Evolutionary conservation across 495 filamentous ascomycete genomes (phyloP), one percentile per base, ranked within the genome.

Genomic region (Terfezia claveryi): DNA sequence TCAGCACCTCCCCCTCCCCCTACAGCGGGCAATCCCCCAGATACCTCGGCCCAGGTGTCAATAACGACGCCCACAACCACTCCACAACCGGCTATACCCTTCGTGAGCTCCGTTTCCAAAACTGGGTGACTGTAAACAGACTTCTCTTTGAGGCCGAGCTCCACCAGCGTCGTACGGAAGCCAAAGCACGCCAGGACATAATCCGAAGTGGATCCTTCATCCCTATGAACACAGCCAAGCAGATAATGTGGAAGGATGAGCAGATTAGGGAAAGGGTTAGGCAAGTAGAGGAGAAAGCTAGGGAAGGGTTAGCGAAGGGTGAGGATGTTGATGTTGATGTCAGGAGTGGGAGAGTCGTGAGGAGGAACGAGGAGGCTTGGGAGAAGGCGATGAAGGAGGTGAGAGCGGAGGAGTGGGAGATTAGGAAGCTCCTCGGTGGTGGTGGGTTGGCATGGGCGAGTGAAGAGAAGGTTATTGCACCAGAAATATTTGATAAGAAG

Each of bases 111-210:
- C 53, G 63, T 16, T 65, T 58, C 23, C 62, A 64, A 59, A 65
- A 65, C 36, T 65, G 63, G 63, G 52, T 51, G n/a, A 52, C 60
- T 10, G 58, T 65, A 20, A 65, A 65, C 38, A 32, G 59, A 10
- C 52, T 65, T 16, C 23, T 65, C 10, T 65, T 60, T 36, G 59
- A 65, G 36, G 63, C 63, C 4, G 62, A 65, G 50, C 3, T 65
- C 8, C 38, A 54, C 23, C 56, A 65, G 37, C 37, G 16, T 17
- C 56, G 58, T 32, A 10, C 23, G 27, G 54, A 55, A 37, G 53
- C 49, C 3, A 20, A 10, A 38, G 14, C 10, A 14, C 12, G 14
- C 6, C 10, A 9, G 32, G 41, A 55, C 20, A 41, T 23, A 16
- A 17, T 23, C 38, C 1, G 8, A 10, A 10, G 9, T 23, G 54